Evolutionary conservation across 2,329 filamentous ascomycete species (phyloP).

Genomic region (Fusarium sp.): DNA sequence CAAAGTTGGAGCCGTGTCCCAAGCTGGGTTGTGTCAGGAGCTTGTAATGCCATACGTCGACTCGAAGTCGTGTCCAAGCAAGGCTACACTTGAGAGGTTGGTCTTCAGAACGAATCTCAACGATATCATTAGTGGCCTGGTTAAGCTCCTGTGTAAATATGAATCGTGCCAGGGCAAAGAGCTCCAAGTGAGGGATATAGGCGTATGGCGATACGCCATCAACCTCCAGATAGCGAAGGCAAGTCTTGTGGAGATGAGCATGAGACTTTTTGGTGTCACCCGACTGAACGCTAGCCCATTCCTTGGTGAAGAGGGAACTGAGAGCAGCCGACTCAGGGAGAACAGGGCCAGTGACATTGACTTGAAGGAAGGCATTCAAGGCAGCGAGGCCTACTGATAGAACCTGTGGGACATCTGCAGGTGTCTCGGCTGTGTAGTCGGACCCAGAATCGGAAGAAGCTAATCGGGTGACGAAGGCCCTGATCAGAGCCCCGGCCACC

Average conservation of each 20-base stretch:
- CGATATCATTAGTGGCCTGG: constrained; percentile 36
- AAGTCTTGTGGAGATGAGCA: constrained; percentile 62
- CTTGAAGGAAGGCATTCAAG: constrained; percentile 84
- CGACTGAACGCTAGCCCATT: constrained; percentile 48
- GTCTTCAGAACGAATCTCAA: constrained; percentile 44
- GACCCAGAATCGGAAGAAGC: constrained; percentile 10
- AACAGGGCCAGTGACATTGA: constrained; percentile 88
- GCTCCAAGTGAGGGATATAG: constrained; percentile 83
- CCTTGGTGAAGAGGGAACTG: constrained; percentile 55
- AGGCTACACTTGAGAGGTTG: constrained; percentile 59
- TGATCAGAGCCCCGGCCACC: constrained; percentile 39
- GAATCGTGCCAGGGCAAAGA: constrained; percentile 78
- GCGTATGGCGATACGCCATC: constrained; percentile 91
- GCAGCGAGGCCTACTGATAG: constrained; percentile 51
- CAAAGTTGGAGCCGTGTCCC: constrained; percentile 65
- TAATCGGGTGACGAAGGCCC: constrained; percentile 32
- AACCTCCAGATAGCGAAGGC: constrained; percentile 76
- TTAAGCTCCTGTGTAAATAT: constrained; percentile 54
- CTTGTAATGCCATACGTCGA: constrained; percentile 77
- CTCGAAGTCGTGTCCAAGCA: constrained; percentile 74
- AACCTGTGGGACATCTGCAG: constrained; percentile 23
- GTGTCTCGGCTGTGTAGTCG: constrained; percentile 2
- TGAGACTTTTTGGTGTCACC: constrained; percentile 39
- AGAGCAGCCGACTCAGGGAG: constrained; percentile 57
- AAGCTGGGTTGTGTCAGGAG: constrained; percentile 68